phyloP scores from a whole-genome alignment of 164 flowering plant genomes.

The Warburgia ugandensis region DNA sequence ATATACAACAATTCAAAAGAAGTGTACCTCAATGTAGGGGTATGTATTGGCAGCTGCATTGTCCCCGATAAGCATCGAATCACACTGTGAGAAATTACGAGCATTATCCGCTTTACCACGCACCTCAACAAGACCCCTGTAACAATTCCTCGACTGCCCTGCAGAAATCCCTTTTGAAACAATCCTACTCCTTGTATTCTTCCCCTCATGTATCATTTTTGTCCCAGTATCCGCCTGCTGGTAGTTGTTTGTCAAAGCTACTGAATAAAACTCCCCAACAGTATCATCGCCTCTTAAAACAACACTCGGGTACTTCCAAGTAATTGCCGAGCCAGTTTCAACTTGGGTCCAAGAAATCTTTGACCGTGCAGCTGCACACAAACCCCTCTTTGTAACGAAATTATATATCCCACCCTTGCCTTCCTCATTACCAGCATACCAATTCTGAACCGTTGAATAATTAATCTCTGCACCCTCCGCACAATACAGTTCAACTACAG shows the following conservation, averaged over 20 bases:
- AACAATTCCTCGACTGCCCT: conserved; percentile 78
- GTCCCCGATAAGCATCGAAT: conserved; percentile 96
- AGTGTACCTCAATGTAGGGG: conserved; percentile 81
- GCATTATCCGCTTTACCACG: conserved; percentile 79
- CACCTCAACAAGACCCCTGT: conserved; percentile 90
- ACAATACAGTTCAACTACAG: conserved; percentile 88
- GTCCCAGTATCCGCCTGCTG: conserved; percentile 5
- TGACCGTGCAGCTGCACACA: conserved; percentile 71
- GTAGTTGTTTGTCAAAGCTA: background rate
- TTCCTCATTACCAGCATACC: conserved; percentile 94
- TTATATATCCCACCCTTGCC: conserved; percentile 92
- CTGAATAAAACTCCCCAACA: background rate
- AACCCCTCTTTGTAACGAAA: conserved; percentile 90
- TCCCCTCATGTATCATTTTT: conserved; percentile 4
- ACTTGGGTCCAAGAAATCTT: conserved; percentile 99
- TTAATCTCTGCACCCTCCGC: conserved; percentile 79
- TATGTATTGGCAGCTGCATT: conserved; percentile 91
- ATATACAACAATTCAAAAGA: background rate
- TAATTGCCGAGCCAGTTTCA: conserved; percentile 96
- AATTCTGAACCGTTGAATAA: conserved; percentile 95
- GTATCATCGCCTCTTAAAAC: conserved; percentile 38
- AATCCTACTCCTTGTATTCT: conserved; percentile 1
- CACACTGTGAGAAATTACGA: conserved; percentile 83
- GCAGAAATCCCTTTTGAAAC: conserved; percentile 89
- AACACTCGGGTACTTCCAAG: conserved; percentile 99